Evolutionary conservation across 352 stramenopile genomes (phyloP).

Genomic region (Pythium folliculosum): DNA sequence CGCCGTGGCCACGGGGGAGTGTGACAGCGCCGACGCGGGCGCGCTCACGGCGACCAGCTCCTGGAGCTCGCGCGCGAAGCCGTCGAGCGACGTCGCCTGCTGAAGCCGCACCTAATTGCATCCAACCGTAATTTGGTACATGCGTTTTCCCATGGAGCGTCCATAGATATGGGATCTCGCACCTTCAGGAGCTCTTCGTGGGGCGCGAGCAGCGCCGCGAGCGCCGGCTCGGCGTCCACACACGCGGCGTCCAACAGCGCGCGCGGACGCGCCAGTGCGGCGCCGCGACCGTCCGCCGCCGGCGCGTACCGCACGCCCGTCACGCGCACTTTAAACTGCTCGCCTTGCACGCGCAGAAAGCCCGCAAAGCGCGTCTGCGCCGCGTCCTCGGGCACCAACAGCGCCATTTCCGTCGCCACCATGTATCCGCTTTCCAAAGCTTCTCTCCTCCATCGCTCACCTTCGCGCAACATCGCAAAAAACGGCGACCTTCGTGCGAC

Average conservation of each 20-base stretch:
- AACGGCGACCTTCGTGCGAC: constrained; percentile 14
- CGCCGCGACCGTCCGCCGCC: neutral
- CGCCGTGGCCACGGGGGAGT: neutral
- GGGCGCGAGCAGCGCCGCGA: constrained; percentile 43
- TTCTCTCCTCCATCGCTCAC: neutral
- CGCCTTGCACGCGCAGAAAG: constrained; percentile 50
- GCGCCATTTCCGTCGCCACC: constrained; percentile 10
- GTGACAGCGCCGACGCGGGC: neutral
- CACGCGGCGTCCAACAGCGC: constrained; percentile 40
- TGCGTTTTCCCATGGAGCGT: too few species aligned
- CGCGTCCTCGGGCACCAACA: constrained; percentile 46
- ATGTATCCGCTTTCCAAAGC: neutral
- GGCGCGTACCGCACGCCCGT: constrained; percentile 31
- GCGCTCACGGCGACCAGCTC: constrained; percentile 59
- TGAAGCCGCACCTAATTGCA: constrained; percentile 38
- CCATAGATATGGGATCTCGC: too few species aligned
- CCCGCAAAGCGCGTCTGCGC: constrained; percentile 43
- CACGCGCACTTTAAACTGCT: constrained; percentile 59
- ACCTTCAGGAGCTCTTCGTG: constrained; percentile 57
- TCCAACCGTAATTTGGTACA: too few species aligned
- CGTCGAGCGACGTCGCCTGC: constrained; percentile 54
- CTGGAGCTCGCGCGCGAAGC: constrained; percentile 57
- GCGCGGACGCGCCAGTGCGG: neutral
- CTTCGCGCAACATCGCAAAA: constrained; percentile 11
- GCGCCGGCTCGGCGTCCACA: constrained; percentile 57